Evolutionary conservation across 345 rosid species (phyloP), one percentile per base, ranked within the genome.

Genomic region (Isatis tinctoria): DNA sequence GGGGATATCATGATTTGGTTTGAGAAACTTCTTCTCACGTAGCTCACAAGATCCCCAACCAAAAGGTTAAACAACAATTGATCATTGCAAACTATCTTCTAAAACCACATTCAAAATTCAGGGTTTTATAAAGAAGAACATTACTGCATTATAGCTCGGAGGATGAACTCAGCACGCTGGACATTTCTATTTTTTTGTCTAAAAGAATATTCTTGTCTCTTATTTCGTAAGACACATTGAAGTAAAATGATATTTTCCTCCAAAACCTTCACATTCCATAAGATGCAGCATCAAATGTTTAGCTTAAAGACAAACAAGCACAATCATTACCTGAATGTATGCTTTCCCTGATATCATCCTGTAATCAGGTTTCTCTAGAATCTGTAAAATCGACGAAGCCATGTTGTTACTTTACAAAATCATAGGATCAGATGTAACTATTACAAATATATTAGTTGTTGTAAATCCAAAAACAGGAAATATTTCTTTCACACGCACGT

Each of bases 161-260:
- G 86, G 11, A 86, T 78, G 63, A 92, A 95, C 74, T 95, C 99
- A 57, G 97, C 96, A n/a, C 97, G 93, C 80, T 84, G 96, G 28
- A 95, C 99, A 79, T 92, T 89, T 61, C 96, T 82, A 20, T n/a
- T n/a, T 86, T 90, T 12, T 95, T 93, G 66, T 95, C 97, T 26
- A 87, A 88, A 60, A 90, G 97, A 74, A 92, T 95, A 8, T 82
- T 86, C 91, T 87, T 90, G 80, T 92, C 97, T 81, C 79, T 86
- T 81, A 90, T 95, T 74, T 92, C 99, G 35, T 79, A 95, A 13
- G 99, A 92, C 56, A 92, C 72, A 53, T 90, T 90, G 92, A 95
- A 95, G 80, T 88, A 95, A 78, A 85, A 95, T 5, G 97, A 88
- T 57, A 95, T 90, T 73, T 95, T 92, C 87, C 99, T 92, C 97